Conservation (phyloP, 2,329 filamentous ascomycete species). For the Botryotinia calthae region DNA sequence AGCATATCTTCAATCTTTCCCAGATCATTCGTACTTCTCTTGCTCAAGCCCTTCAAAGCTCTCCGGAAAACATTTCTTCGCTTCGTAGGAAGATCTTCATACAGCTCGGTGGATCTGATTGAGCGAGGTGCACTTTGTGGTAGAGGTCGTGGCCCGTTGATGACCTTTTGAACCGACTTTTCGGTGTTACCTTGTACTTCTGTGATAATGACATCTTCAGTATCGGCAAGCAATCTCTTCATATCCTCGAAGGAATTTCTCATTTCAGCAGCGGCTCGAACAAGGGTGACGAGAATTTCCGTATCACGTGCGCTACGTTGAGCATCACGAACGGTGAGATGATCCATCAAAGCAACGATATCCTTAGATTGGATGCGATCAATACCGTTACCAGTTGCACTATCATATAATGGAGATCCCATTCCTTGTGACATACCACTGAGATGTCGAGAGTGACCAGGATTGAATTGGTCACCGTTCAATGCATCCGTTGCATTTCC, state of each 20-base stretch:
- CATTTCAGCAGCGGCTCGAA: slow-evolving; percentile 94
- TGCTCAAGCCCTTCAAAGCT: slow-evolving; percentile 85
- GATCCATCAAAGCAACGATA: slow-evolving; percentile 96
- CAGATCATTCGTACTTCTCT: slow-evolving; percentile 84
- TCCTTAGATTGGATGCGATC: slow-evolving; percentile 95
- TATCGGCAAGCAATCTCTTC: slow-evolving; percentile 86
- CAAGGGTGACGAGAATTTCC: slow-evolving; percentile 90
- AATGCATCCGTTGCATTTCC: slow-evolving; percentile 49
- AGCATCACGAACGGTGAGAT: slow-evolving; percentile 94
- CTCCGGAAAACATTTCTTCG: slow-evolving; percentile 91
- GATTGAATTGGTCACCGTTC: slow-evolving; percentile 63
- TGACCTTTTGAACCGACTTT: slow-evolving; percentile 74
- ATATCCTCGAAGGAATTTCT: slow-evolving; percentile 93
- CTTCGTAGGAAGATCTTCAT: slow-evolving; percentile 65
- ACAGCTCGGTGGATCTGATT: slow-evolving; percentile 48
- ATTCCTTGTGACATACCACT: slow-evolving; percentile 93
- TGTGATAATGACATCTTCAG: slow-evolving; percentile 84
- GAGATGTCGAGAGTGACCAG: slow-evolving; percentile 63
- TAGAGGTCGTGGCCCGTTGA: slow-evolving; percentile 83
- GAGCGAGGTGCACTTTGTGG: slow-evolving; percentile 56
- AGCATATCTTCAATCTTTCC: slow-evolving; percentile 89
- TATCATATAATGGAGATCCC: slow-evolving; percentile 84
- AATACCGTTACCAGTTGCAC: slow-evolving; percentile 80
- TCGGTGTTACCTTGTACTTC: slow-evolving; percentile 87
- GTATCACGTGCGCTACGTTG: slow-evolving; percentile 95